Percentiles rank a stretch among this genome's conserved stretches.
phyloP scores from a whole-genome alignment of 108 stramenopile species.

The Asterionellopsis glacialis region DNA sequence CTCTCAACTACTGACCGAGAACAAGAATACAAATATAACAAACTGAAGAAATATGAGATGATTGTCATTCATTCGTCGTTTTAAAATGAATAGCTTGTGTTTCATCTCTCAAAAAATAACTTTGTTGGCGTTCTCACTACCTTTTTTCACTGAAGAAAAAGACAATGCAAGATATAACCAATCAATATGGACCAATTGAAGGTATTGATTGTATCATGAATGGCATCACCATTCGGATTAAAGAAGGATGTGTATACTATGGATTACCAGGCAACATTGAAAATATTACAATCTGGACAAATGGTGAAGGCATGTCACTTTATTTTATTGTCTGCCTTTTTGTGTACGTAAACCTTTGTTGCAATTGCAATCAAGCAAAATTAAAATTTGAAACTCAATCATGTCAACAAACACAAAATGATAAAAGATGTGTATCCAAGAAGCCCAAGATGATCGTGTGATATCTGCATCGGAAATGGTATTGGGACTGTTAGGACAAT shows the following conservation, averaged over 20 bases:
- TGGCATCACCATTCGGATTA: constrained; percentile 69
- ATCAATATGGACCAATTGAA: constrained; percentile 15
- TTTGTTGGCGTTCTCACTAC: no score
- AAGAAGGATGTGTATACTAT: constrained; percentile 62
- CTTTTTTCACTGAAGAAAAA: no score
- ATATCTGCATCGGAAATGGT: no score
- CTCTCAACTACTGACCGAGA: no score
- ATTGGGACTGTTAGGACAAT: no score
- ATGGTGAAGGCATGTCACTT: constrained; percentile 52
- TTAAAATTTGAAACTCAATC: constrained; percentile 57
- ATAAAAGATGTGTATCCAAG: constrained; percentile 25
- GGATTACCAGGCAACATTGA: constrained; percentile 77
- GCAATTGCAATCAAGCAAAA: constrained; percentile 81
- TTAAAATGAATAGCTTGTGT: no score
- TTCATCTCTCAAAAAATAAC: no score
- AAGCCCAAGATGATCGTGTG: no score
- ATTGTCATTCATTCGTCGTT: no score
- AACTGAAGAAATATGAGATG: no score
- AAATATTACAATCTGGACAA: constrained; percentile 57
- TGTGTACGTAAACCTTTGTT: constrained; percentile 77
- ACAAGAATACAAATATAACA: constrained; percentile 21
- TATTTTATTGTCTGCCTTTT: constrained; percentile 70
- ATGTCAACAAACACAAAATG: constrained; percentile 40
- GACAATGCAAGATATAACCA: no score
- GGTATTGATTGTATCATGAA: constrained; percentile 56